Evolutionary conservation across 306 rosid genomes (phyloP).

Genomic region (Sesbania bispinosa): DNA sequence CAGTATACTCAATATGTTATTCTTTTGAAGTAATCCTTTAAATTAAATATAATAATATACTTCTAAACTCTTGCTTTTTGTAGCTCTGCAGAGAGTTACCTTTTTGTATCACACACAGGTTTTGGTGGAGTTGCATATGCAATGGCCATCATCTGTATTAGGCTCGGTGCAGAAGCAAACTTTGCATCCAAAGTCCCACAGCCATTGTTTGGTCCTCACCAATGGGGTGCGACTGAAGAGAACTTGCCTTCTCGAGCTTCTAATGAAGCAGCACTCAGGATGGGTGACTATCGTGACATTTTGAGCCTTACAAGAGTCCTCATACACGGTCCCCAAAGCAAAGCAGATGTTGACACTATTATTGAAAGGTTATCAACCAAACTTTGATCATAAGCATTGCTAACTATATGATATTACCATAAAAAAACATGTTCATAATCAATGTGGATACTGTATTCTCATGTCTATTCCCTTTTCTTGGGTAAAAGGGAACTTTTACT

Average conservation of each 20-base stretch:
- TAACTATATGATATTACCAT: not conserved
- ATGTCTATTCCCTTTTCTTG: not conserved
- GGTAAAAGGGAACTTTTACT: not conserved
- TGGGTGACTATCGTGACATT: constrained; percentile 91
- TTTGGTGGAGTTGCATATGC: constrained; percentile 93
- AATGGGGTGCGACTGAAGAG: constrained; percentile 28
- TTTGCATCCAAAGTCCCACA: constrained; percentile 43
- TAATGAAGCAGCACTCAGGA: constrained; percentile 62
- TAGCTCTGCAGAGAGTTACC: constrained; percentile 82
- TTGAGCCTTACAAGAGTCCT: constrained; percentile 93
- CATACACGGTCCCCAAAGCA: constrained; percentile 79
- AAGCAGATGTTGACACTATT: constrained; percentile 72
- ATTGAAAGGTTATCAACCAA: constrained; percentile 61
- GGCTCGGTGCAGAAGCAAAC: constrained; percentile 51
- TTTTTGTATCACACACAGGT: constrained; percentile 87
- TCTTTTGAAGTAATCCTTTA: not conserved
- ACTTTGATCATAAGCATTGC: not conserved
- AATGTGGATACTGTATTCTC: not conserved
- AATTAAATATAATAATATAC: constrained; percentile 7
- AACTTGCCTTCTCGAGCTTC: constrained; percentile 46
- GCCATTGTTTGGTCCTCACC: constrained; percentile 37
- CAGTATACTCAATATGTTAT: constrained; percentile 3
- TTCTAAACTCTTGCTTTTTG: constrained; percentile 30
- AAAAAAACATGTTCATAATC: not conserved
- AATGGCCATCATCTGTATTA: constrained; percentile 74